Percentiles rank a stretch among this genome's conserved stretches.
Conservation (phyloP, 2,329 filamentous ascomycete genomes). For the Neopestalotiopsis sp. region DNA sequence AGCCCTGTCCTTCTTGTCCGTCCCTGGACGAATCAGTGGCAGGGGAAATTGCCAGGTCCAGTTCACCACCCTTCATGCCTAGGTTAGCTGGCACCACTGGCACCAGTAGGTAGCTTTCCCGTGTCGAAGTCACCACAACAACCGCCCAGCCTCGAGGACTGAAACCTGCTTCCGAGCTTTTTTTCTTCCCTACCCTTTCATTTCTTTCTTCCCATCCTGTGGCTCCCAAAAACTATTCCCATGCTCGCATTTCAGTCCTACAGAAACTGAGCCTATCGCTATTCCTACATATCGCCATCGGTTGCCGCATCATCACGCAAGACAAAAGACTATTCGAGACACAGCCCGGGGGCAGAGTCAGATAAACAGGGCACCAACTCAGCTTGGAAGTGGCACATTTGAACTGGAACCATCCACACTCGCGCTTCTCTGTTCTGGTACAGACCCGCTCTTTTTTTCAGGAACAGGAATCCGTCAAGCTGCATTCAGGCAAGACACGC, state of each 20-base stretch:
- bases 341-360: neutral
- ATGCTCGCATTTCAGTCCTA: neutral
- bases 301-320: neutral
- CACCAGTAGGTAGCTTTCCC: neutral
- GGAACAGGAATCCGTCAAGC: slow-evolving; percentile 14
- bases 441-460: slow-evolving; percentile 16
- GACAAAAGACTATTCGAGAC: neutral
- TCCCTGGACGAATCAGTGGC: slow-evolving; percentile 1
- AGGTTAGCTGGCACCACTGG: neutral
- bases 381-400: neutral
- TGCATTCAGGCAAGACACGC: slow-evolving; percentile 4
- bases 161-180: slow-evolving; percentile 19
- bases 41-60: slow-evolving; percentile 10
- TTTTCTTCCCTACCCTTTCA: slow-evolving; percentile 3
- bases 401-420: slow-evolving; percentile 4
- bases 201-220: neutral
- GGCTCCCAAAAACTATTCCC: neutral
- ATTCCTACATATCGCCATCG: neutral
- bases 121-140: slow-evolving; percentile 18
- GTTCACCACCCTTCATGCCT: slow-evolving; percentile 6
- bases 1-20: neutral
- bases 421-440: neutral
- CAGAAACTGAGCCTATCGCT: neutral
- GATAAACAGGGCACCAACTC: neutral
- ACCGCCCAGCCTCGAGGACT: slow-evolving; percentile 18